Evolutionary conservation across 2,329 filamentous ascomycete species (phyloP).

Genomic region (Aspergillus aculeatus): DNA sequence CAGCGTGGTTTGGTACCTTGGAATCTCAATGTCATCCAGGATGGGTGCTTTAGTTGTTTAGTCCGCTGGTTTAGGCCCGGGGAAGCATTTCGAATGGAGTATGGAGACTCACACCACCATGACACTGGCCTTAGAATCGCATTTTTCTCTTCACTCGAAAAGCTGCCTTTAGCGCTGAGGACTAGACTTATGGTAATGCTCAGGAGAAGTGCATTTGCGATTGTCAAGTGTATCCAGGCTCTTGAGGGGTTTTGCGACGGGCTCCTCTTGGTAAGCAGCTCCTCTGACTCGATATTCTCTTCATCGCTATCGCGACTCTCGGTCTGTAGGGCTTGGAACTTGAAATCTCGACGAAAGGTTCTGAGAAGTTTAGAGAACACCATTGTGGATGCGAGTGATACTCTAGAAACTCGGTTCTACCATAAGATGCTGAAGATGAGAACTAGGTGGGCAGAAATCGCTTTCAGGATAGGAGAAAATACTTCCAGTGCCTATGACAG

Average conservation of each 20-base stretch:
- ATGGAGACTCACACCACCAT: neutral
- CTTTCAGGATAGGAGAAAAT: too few species aligned
- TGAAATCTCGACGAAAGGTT: neutral
- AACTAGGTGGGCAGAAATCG: too few species aligned
- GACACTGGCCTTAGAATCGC: neutral
- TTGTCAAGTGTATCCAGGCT: neutral
- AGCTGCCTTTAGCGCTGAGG: neutral
- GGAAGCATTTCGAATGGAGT: neutral
- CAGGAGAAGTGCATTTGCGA: neutral
- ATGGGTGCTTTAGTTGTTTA: neutral
- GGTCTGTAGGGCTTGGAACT: neutral
- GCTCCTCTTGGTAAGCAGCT: neutral
- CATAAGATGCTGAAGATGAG: too few species aligned
- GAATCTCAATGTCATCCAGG: neutral
- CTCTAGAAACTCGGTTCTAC: too few species aligned
- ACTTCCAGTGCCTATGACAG: too few species aligned
- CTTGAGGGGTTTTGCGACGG: neutral
- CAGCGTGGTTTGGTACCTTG: neutral
- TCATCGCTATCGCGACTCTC: neutral
- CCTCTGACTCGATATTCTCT: neutral
- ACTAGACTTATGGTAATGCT: neutral
- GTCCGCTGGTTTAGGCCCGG: neutral
- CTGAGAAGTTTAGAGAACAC: neutral
- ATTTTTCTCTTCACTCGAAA: neutral
- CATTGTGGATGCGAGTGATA: neutral